Conservation (phyloP, 1,284 basidiomycete species). For the Heterobasidion parviporum region DNA sequence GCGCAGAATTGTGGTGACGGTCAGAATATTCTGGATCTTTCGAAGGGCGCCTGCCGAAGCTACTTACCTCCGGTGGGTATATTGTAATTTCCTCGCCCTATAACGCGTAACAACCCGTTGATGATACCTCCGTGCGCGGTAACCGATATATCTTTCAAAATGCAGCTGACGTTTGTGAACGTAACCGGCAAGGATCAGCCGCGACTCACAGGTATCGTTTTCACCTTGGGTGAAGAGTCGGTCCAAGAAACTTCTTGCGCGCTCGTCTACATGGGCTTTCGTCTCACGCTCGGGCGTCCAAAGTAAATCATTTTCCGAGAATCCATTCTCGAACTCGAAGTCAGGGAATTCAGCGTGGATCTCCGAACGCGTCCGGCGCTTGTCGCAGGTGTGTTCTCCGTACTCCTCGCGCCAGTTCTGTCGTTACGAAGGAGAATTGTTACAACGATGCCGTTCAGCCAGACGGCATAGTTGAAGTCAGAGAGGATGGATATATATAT, state of each 20-base stretch:
- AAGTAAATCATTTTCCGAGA: constrained; percentile 66
- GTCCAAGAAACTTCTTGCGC: constrained; percentile 54
- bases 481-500: constrained; percentile 1
- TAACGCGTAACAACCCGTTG: constrained; percentile 37
- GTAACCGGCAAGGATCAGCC: neutral
- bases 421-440: neutral
- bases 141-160: constrained; percentile 46
- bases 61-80: constrained; percentile 55
- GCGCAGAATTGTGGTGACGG: neutral
- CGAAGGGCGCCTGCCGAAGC: neutral
- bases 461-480: neutral
- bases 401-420: constrained; percentile 63
- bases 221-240: constrained; percentile 45
- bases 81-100: constrained; percentile 32
- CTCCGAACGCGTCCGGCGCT: constrained; percentile 44
- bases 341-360: constrained; percentile 51
- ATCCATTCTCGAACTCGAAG: constrained; percentile 56
- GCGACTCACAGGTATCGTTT: constrained; percentile 40
- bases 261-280: constrained; percentile 40
- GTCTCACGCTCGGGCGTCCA: constrained; percentile 67
- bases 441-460: neutral
- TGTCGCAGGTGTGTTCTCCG: constrained; percentile 71
- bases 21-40: neutral
- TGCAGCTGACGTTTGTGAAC: neutral
- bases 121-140: constrained; percentile 59